Evolutionary conservation across 768 basidiomycete genomes (phyloP), one percentile per base, ranked within the genome.

Genomic region (Mycena filopes): DNA sequence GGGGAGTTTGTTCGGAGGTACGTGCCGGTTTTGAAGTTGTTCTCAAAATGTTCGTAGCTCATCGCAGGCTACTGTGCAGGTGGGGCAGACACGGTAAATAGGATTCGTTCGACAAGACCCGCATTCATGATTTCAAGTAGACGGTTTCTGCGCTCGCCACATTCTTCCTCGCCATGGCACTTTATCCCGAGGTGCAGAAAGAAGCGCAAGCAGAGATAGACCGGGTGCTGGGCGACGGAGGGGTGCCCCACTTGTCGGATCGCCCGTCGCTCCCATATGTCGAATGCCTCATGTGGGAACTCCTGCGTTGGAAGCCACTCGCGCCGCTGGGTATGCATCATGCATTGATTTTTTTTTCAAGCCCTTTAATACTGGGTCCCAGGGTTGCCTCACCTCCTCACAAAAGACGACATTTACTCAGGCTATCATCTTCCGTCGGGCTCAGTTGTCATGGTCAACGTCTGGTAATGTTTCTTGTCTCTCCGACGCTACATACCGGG

Each of bases 361-460:
- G 40, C 12, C 38, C 21, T 21, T 56, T 43, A 67, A 65, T 40
- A 18, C 12, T 23, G n/a, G n/a, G 21, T 33, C 29, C 3, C 28
- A 70, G 70, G 68, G 47, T 62, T 72, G 21, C 69, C 74, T 4
- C 74, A 74, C 59, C 46, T 55, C 20, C 26, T 71, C 0, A 73
- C 62, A 9, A 56, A 61, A 33, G 76, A 74, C 29, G 76, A 75
- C 48, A 57, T 60, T 23, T 79, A 74, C 48, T 56, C 67, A 12
- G 76, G 70, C 1, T 75, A 71, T 45, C 65, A 67, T 45, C 74
- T 78, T 13, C 75, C 77, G 1, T 63, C 60, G 8, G 75, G 74
- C 2, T 54, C 66, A 1, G 63, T 73, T 18, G 57, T 77, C 15
- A 40, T 78, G 11, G 65, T 70, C 8, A 77, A 76, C 58, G 57